Evolutionary conservation across 345 rosid genomes (phyloP).

Genomic region (Crucihimalaya himalaica): DNA sequence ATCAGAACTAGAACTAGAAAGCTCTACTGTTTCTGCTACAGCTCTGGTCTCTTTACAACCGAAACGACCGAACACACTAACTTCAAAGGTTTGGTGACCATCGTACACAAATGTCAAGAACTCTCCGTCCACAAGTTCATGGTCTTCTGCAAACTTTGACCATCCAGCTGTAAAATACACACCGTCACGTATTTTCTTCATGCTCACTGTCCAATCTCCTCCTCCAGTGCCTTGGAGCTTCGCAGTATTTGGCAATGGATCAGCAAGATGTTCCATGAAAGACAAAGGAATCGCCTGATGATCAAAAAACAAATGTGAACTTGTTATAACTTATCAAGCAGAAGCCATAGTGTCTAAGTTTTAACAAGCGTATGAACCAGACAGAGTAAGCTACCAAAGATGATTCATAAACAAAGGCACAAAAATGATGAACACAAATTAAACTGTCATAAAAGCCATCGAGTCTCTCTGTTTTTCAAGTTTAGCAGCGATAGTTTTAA

Average conservation of each 20-base stretch:
- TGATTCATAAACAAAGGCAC: too few relatives aligned
- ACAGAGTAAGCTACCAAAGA: too few relatives aligned
- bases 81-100: slow-evolving; percentile 28
- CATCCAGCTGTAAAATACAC: slow-evolving; percentile 30
- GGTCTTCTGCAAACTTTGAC: slow-evolving; percentile 29
- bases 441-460: neutral
- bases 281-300: slow-evolving; percentile 25
- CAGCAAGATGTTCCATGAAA: slow-evolving; percentile 12
- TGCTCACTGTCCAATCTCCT: slow-evolving; percentile 13
- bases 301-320: neutral
- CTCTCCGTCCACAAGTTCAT: slow-evolving; percentile 30
- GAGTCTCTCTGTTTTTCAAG: neutral
- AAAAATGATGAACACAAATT: neutral
- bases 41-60: slow-evolving; percentile 33
- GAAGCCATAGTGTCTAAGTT: too few relatives aligned
- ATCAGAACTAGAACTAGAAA: slow-evolving; percentile 1
- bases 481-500: neutral
- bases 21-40: neutral
- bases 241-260: slow-evolving; percentile 19
- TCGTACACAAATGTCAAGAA: slow-evolving; percentile 33
- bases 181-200: neutral
- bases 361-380: too few relatives aligned
- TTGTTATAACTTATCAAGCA: neutral
- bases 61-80: slow-evolving; percentile 1
- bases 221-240: slow-evolving; percentile 32